Conservation (phyloP, 2,329 filamentous ascomycete species). For the Calonectria pauciramosa region DNA sequence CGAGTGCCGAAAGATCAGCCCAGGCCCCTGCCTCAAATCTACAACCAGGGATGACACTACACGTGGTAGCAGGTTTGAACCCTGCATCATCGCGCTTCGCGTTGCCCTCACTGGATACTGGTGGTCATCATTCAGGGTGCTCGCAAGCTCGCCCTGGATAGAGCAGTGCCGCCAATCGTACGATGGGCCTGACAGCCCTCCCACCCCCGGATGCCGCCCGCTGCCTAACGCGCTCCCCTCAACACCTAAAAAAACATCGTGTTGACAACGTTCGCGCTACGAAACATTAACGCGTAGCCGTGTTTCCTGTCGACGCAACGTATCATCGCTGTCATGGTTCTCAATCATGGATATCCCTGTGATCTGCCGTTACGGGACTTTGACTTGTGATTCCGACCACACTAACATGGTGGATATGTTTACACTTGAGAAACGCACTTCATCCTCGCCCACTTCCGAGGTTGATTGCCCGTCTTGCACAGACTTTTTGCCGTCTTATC, state of each 20-base stretch:
- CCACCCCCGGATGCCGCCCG: constrained; percentile 10
- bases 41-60: constrained; percentile 24
- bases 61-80: constrained; percentile 26
- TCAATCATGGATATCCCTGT: constrained; percentile 8
- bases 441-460: not conserved
- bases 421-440: constrained; percentile 7
- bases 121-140: not conserved
- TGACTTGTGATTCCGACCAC: constrained; percentile 4
- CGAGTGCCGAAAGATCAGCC: constrained; percentile 29
- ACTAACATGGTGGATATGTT: constrained; percentile 6
- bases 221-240: not conserved
- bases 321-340: constrained; percentile 9
- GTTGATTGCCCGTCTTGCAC: constrained; percentile 2
- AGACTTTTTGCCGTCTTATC: constrained; percentile 13
- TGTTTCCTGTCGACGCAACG: not conserved
- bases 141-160: not conserved
- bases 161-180: constrained; percentile 23
- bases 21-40: constrained; percentile 15
- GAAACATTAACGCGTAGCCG: not conserved
- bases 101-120: not conserved
- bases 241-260: not conserved
- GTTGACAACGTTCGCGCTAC: constrained; percentile 11
- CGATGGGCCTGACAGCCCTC: constrained; percentile 14
- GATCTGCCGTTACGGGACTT: constrained; percentile 15
- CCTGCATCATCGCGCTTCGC: constrained; percentile 11